Percentiles rank a stretch among this genome's conserved stretches.
These are phyloP conservation scores for Xylariaceae sp. DNA, from an alignment of 2,329 filamentous ascomycete species.

Conservation along the genomic window DNA sequence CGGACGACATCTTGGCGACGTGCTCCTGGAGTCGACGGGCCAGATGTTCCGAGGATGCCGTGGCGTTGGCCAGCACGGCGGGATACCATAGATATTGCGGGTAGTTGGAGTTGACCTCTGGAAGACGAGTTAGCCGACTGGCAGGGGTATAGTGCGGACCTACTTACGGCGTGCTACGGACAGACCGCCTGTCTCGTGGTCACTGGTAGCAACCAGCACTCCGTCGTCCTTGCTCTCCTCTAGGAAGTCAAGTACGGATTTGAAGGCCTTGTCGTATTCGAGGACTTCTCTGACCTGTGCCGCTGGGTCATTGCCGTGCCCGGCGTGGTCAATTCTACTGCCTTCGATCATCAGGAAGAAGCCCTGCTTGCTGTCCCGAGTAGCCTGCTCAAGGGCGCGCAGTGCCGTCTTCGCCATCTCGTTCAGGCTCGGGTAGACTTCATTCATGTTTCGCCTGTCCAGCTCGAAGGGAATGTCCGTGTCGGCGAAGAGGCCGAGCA, in stretches of 20 bases:
- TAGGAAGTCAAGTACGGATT: conserved; percentile 77
- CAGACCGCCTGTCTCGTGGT: conserved; percentile 93
- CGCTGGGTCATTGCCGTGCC: conserved; percentile 75
- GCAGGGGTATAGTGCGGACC: conserved; percentile 4
- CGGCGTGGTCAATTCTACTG: conserved; percentile 91
- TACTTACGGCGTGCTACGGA: conserved; percentile 66
- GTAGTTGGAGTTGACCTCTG: conserved; percentile 42
- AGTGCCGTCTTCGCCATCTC: conserved; percentile 87
- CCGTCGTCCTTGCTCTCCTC: conserved; percentile 64
- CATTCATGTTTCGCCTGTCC: conserved; percentile 70
- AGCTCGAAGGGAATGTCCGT: conserved; percentile 88
- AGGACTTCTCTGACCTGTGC: conserved; percentile 86
- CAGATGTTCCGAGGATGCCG: conserved; percentile 70
- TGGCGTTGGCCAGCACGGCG: conserved; percentile 64
- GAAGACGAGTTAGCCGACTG: background rate
- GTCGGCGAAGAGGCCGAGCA: conserved; percentile 77
- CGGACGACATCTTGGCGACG: conserved; percentile 33
- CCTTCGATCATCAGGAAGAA: conserved; percentile 99
- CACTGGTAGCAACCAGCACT: conserved; percentile 81
- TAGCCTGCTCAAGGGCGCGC: conserved; percentile 70
- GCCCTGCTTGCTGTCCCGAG: conserved; percentile 74
- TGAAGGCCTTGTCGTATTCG: conserved; percentile 86
- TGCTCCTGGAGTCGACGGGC: conserved; percentile 54
- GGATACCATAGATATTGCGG: conserved; percentile 73
- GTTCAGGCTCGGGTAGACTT: conserved; percentile 78